Conservation (phyloP, 2,329 filamentous ascomycete genomes). For the Neofusicoccum ribis region DNA sequence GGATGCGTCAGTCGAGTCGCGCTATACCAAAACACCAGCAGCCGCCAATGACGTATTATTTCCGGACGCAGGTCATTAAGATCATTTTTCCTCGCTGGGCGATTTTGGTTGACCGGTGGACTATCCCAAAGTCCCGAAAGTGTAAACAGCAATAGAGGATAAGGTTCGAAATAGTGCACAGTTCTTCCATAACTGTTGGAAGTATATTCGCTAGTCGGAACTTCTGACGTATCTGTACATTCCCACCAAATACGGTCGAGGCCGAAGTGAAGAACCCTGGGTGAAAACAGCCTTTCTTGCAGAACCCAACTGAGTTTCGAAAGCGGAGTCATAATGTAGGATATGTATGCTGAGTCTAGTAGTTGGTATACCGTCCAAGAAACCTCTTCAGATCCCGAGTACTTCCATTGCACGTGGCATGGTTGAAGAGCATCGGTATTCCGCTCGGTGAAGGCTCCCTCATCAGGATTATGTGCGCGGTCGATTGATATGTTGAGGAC, state of each 20-base stretch:
- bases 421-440: neutral
- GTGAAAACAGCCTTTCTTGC: constrained; percentile 3
- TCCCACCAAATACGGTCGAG: neutral
- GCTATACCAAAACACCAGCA: neutral
- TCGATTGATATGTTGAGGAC: neutral
- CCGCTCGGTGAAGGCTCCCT: neutral
- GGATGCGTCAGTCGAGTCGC: neutral
- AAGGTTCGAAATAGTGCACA: neutral
- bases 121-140: neutral
- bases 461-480: neutral
- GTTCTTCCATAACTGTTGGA: neutral
- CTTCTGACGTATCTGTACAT: neutral
- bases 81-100: no score
- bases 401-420: neutral
- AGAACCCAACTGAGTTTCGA: neutral
- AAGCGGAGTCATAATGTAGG: neutral
- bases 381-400: neutral
- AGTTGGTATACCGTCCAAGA: neutral
- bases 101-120: no score
- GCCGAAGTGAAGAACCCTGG: neutral
- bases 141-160: neutral
- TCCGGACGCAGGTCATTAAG: no score
- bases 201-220: neutral
- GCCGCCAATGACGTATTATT: neutral
- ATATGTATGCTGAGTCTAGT: neutral